Evolutionary conservation across 768 basidiomycete genomes (phyloP).

Genomic region (Boletus sp.): DNA sequence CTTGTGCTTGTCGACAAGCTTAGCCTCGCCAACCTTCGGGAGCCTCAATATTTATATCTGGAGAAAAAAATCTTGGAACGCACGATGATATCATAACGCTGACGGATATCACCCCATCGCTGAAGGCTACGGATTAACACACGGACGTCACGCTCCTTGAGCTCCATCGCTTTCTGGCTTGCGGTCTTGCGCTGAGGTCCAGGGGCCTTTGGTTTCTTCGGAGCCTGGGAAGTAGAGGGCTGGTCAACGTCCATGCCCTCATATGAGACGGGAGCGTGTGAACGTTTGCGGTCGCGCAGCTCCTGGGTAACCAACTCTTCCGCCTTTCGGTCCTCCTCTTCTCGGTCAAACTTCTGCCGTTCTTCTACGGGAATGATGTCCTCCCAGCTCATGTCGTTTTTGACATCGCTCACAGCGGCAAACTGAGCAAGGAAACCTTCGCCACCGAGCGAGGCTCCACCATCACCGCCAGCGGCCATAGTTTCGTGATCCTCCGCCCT

Average conservation of each 20-base stretch:
- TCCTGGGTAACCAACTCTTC: conserved; percentile 72
- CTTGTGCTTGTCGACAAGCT: conserved; percentile 91
- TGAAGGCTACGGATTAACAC: conserved; percentile 93
- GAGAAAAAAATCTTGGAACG: conserved; percentile 32
- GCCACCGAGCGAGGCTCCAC: conserved; percentile 93
- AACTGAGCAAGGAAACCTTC: conserved; percentile 95
- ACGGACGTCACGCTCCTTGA: conserved; percentile 96
- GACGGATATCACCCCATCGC: conserved; percentile 96
- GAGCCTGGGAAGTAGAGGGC: conserved; percentile 53
- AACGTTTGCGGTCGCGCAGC: conserved; percentile 74
- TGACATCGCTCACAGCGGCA: conserved; percentile 95
- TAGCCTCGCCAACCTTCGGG: conserved; percentile 78
- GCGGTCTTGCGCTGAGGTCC: conserved; percentile 83
- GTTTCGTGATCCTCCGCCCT: conserved; percentile 98
- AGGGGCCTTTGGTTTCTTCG: conserved; percentile 74
- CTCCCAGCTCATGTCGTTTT: conserved; percentile 99
- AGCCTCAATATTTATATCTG: background rate
- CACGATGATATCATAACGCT: conserved; percentile 93
- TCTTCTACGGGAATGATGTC: conserved; percentile 97
- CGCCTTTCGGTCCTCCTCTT: conserved; percentile 71
- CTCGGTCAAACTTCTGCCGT: conserved; percentile 78
- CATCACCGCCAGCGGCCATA: conserved; percentile 73
- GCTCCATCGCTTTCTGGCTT: conserved; percentile 91
- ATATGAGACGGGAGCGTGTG: conserved; percentile 84
- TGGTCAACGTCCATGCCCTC: conserved; percentile 93